A percentile compares a stretch with the other conserved stretches of the same genome.
These are phyloP conservation scores for Heliamphora pulchella DNA, from an alignment of 179 eudicot species.

Conservation along the genomic window DNA sequence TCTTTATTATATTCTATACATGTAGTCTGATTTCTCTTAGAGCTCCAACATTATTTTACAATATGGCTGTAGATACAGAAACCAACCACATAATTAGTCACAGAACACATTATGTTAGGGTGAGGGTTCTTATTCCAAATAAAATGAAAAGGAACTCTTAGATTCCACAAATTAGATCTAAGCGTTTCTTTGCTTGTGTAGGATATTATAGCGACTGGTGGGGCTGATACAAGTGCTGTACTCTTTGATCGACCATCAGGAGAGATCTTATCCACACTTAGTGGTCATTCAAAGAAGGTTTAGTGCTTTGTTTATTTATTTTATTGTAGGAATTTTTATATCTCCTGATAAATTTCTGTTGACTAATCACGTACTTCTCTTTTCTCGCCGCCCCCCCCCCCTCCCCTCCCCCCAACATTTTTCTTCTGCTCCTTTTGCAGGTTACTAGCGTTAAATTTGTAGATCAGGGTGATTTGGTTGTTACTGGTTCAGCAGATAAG, in stretches of 20 bases:
- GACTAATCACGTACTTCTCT: not conserved
- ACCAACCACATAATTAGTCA: too few species aligned
- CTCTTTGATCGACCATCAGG: slow-evolving; percentile 78
- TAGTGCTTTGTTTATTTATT: slow-evolving; percentile 9
- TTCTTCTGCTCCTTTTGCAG: slow-evolving; percentile 30
- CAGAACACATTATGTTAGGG: too few species aligned
- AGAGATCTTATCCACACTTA: slow-evolving; percentile 78
- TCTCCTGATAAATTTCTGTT: slow-evolving; percentile 3
- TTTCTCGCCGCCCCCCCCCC: not conserved
- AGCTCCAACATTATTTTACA: too few species aligned
- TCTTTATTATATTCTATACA: too few species aligned
- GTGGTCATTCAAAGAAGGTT: slow-evolving; percentile 98
- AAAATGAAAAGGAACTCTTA: too few species aligned
- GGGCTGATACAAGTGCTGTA: slow-evolving; percentile 76
- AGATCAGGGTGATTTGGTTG: slow-evolving; percentile 59
- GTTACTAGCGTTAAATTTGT: slow-evolving; percentile 79
- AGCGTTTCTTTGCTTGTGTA: slow-evolving; percentile 21
- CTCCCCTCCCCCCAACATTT: not conserved
- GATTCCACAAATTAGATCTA: too few species aligned
- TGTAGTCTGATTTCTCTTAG: too few species aligned
- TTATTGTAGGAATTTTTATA: not conserved
- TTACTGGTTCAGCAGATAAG: slow-evolving; percentile 93
- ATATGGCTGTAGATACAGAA: too few species aligned
- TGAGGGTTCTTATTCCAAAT: too few species aligned
- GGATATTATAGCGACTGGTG: slow-evolving; percentile 90